phyloP scores from a whole-genome alignment of 768 basidiomycete genomes.

The Tulasnella sp. region DNA sequence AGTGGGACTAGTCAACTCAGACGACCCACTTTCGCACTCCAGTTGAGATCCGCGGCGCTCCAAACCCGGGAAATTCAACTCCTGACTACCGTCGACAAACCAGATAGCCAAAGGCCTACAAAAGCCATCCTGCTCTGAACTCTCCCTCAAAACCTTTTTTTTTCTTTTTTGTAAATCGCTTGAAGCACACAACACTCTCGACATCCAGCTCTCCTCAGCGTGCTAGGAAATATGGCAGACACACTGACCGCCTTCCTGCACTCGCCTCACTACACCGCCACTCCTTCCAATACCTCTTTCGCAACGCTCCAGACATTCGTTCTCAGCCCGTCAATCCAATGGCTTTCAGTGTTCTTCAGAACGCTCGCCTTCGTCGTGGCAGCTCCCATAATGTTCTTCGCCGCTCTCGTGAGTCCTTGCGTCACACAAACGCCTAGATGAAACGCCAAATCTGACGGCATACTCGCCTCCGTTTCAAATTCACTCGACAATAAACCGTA shows the following conservation, averaged over 20 bases:
- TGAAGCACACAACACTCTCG: not conserved
- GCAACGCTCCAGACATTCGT: not conserved
- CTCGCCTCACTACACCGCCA: not conserved
- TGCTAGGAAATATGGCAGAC: not conserved
- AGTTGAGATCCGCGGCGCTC: not conserved
- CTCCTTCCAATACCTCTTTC: not conserved
- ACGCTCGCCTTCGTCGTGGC: conserved; percentile 15
- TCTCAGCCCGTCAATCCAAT: conserved; percentile 21
- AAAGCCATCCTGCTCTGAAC: not conserved
- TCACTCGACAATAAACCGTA: not conserved
- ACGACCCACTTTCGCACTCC: not conserved
- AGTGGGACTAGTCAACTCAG: not conserved
- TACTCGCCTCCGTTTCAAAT: not conserved
- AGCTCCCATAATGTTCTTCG: conserved; percentile 27
- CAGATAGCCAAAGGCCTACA: not conserved
- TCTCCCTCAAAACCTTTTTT: not conserved
- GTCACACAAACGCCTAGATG: not conserved
- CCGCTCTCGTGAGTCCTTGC: conserved; percentile 20
- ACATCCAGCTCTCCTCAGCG: not conserved
- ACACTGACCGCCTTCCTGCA: conserved; percentile 5
- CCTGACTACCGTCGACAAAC: not conserved
- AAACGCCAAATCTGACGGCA: conserved; percentile 4
- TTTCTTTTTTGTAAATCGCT: not conserved
- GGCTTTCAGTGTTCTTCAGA: conserved; percentile 25
- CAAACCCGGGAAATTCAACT: conserved; percentile 4